Evolutionary conservation across 495 filamentous ascomycete species (phyloP), one percentile per base, ranked within the genome.

Genomic region (Cercophora newfieldiana): DNA sequence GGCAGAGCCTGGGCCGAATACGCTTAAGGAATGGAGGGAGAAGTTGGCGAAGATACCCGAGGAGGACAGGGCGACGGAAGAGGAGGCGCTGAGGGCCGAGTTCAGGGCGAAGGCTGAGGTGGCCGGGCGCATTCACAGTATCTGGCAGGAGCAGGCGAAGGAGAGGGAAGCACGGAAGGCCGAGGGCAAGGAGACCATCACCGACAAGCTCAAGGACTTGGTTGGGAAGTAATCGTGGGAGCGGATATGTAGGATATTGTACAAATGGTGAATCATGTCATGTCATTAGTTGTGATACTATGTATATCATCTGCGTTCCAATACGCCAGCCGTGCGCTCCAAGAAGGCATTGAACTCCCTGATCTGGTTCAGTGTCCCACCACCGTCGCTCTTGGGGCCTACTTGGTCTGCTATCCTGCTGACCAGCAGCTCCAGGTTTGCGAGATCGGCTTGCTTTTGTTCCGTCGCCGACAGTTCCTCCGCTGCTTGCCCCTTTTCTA

Each of bases 21-120:
- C 77, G 24, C 72, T 77, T 59, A 72, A 74, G 54, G 77, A 75
- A 59, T 81, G 89, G 47, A 82, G 81, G 59, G 80, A 85, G 69
- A 76, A 79, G 22, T 72, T 91, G 63, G 81, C 88, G 47, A 81
- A 85, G 54, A 78, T 92, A 22, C 81, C 81, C 0, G 86, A 86
- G 3, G 80, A 84, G 58, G 88, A 92, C 66, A 79, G 89, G 22
- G 85, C 86, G 59, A 73, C 91, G 28, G 89, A 92, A 69, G 87
- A 90, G 63, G 78, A 83, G 69, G 84, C 88, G 10, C 79, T 90
- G 61, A 78, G 83, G 66, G 86, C 85, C 22, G 87, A 91, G 63
- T 72, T 86, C 53, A 80, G 82, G 64, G 86, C 86, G 48, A 82
- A 86, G 61, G 80, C 81, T 21, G 71, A 86, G 49, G 81, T 89